phyloP scores from a whole-genome alignment of 169 alveolate genomes.

The Plasmodium yoelii region DNA sequence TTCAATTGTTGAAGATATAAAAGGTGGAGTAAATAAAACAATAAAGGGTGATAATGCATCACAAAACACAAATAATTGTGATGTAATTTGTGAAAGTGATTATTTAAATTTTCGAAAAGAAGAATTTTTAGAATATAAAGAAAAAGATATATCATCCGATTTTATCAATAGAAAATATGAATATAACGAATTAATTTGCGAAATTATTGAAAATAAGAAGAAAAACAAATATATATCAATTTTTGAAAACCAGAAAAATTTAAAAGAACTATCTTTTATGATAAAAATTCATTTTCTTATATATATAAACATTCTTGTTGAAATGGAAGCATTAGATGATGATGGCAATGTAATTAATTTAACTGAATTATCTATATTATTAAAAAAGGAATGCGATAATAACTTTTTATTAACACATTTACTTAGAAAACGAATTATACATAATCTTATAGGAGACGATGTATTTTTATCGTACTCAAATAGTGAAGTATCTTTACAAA shows the following conservation, averaged over 20 bases:
- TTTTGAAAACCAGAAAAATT: constrained; percentile 12
- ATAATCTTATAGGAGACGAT: constrained; percentile 49
- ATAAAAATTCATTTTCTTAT: constrained; percentile 67
- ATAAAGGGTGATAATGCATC: not conserved
- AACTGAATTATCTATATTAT: constrained; percentile 80
- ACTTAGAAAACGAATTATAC: constrained; percentile 48
- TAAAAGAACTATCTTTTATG: constrained; percentile 59
- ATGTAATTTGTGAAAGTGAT: not conserved
- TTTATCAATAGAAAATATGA: constrained; percentile 68
- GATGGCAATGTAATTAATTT: constrained; percentile 79
- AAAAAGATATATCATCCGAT: constrained; percentile 12
- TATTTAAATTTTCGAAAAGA: not conserved
- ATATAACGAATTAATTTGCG: constrained; percentile 56
- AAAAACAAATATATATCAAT: not conserved
- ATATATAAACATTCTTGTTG: constrained; percentile 79
- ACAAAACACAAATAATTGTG: not conserved
- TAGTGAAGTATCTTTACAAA: constrained; percentile 32
- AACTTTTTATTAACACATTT: constrained; percentile 78
- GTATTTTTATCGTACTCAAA: constrained; percentile 27
- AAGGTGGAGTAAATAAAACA: not conserved
- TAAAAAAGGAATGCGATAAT: constrained; percentile 79
- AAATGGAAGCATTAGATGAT: constrained; percentile 81
- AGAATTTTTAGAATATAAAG: constrained; percentile 53
- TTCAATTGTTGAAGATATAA: not conserved
- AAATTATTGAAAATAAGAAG: constrained; percentile 16